Conservation (phyloP, 352 stramenopile genomes). For the Globisporangium heterothallicum region DNA sequence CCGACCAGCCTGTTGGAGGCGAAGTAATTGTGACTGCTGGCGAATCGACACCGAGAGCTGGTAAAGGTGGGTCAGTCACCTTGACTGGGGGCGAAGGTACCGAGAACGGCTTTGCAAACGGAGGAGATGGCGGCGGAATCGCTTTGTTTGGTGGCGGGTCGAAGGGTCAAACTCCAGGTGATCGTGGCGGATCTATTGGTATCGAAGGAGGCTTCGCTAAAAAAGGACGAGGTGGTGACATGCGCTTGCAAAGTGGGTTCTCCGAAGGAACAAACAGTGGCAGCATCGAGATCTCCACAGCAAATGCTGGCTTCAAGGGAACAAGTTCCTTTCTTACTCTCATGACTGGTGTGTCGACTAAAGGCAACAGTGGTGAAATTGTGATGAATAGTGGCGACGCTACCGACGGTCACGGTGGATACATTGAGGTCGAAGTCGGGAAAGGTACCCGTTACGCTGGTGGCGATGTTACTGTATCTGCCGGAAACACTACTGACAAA, state of each 20-base stretch:
- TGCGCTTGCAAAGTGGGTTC: slow-evolving; percentile 45
- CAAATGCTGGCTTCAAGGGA: slow-evolving; percentile 53
- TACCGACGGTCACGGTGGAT: slow-evolving; percentile 50
- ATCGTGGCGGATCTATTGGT: slow-evolving; percentile 69
- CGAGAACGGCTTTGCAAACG: slow-evolving; percentile 59
- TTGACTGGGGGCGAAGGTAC: slow-evolving; percentile 60
- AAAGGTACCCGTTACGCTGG: slow-evolving; percentile 44
- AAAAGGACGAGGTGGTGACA: slow-evolving; percentile 47
- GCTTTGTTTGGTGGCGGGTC: slow-evolving; percentile 76
- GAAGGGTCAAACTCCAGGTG: slow-evolving; percentile 51
- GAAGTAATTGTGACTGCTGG: slow-evolving; percentile 67
- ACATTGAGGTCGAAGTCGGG: slow-evolving; percentile 47
- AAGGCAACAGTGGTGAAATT: slow-evolving; percentile 62
- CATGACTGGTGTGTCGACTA: slow-evolving; percentile 53
- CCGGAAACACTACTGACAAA: slow-evolving; percentile 61
- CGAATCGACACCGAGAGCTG: slow-evolving; percentile 33
- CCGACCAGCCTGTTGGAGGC: slow-evolving; percentile 49
- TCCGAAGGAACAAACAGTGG: slow-evolving; percentile 52
- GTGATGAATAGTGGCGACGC: slow-evolving; percentile 46
- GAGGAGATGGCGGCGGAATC: slow-evolving; percentile 85
- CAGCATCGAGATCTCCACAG: slow-evolving; percentile 37
- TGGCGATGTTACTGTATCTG: slow-evolving; percentile 53
- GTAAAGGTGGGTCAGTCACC: slow-evolving; percentile 40
- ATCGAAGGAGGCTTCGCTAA: slow-evolving; percentile 67
- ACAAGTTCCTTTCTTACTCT: slow-evolving; percentile 41